Percentiles rank a stretch among this genome's conserved stretches.
These are phyloP conservation scores for Seiridium unicorne DNA, from an alignment of 2,329 filamentous ascomycete species.

Conservation along the genomic window DNA sequence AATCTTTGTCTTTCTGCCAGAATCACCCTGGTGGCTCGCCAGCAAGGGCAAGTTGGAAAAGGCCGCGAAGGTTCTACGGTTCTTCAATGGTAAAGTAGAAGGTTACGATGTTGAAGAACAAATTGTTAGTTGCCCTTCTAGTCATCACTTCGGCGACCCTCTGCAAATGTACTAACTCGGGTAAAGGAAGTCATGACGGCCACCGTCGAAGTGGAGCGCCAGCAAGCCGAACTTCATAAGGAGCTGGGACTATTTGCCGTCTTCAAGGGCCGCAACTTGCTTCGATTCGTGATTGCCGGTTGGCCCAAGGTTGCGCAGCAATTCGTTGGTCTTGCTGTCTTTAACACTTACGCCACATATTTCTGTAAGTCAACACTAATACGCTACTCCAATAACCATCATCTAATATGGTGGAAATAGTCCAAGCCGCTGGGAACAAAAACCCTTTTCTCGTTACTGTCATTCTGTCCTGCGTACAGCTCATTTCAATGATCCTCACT, in stretches of 20 bases:
- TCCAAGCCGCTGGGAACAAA: slow-evolving; percentile 1
- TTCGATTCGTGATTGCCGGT: neutral
- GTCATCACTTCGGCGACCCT: neutral
- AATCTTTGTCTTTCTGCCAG: slow-evolving; percentile 57
- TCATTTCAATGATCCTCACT: slow-evolving; percentile 5
- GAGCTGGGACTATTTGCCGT: neutral
- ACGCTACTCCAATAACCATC: neutral
- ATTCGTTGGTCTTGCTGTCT: slow-evolving; percentile 1
- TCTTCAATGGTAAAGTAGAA: neutral
- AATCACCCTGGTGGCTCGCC: slow-evolving; percentile 64
- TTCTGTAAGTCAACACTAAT: neutral
- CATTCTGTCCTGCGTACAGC: slow-evolving; percentile 3
- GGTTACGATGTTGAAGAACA: neutral
- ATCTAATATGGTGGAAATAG: neutral
- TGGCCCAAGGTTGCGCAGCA: slow-evolving; percentile 5
- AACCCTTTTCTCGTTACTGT: slow-evolving; percentile 3
- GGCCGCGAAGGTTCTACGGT: slow-evolving; percentile 20
- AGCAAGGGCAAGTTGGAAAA: slow-evolving; percentile 27
- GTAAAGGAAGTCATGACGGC: slow-evolving; percentile 5
- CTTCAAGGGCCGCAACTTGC: slow-evolving; percentile 1
- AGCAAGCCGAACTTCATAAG: neutral
- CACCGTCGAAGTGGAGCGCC: neutral
- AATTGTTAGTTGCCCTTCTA: neutral
- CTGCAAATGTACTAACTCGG: neutral
- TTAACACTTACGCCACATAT: slow-evolving; percentile 4